Conservation (phyloP, 2,329 filamentous ascomycete genomes). For the Iodosphaeria phyllophila region DNA sequence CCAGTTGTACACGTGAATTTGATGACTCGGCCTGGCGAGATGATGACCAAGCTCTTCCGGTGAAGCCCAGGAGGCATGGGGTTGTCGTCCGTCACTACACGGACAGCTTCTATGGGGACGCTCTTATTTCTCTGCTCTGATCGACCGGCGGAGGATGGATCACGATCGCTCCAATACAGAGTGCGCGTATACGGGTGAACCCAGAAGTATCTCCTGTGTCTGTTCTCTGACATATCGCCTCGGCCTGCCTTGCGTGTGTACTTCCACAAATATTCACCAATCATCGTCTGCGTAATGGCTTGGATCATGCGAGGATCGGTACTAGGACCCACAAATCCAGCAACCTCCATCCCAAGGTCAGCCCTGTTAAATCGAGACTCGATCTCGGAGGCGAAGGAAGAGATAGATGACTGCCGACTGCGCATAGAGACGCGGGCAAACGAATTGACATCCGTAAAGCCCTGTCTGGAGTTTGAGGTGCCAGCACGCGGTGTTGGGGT, state of each 20-base stretch:
- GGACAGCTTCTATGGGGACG: conserved; percentile 80
- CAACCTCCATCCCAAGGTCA: conserved; percentile 34
- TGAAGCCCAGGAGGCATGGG: conserved; percentile 88
- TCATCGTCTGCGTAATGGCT: conserved; percentile 98
- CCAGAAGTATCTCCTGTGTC: conserved; percentile 96
- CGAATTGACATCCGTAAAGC: conserved; percentile 25
- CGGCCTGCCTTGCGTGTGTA: conserved; percentile 93
- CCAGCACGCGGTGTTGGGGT: conserved; percentile 36
- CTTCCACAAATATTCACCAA: conserved; percentile 97
- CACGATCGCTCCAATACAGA: conserved; percentile 87
- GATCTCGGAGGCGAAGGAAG: conserved; percentile 87
- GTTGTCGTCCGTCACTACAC: conserved; percentile 87
- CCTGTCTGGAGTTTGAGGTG: conserved; percentile 25
- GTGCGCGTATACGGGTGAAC: conserved; percentile 94
- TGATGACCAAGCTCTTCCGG: conserved; percentile 77
- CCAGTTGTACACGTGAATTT: conserved; percentile 91
- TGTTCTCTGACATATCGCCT: conserved; percentile 69
- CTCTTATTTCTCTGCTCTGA: conserved; percentile 68
- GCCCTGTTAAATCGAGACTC: conserved; percentile 86
- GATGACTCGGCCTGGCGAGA: conserved; percentile 73
- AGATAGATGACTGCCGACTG: conserved; percentile 66
- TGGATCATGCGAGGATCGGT: conserved; percentile 98
- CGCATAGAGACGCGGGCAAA: conserved; percentile 21
- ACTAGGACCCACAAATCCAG: conserved; percentile 41
- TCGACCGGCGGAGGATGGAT: conserved; percentile 65